These are phyloP conservation scores for Dioszegia crocea DNA, from an alignment of 768 basidiomycete genomes.

Conservation along the genomic window DNA sequence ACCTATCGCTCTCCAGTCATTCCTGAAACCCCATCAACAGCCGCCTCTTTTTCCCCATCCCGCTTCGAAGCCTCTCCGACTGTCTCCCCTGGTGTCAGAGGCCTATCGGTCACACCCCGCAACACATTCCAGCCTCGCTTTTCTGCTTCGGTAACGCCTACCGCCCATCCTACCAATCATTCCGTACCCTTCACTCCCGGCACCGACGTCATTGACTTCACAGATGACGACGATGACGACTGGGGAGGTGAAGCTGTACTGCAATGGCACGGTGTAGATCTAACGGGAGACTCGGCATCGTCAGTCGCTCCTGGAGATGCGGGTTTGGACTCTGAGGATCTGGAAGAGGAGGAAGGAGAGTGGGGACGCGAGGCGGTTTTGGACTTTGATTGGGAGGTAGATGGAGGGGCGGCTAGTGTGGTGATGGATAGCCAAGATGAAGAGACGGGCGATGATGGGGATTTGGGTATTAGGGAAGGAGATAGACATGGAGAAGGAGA, in stretches of 20 bases:
- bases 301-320: slow-evolving; percentile 22
- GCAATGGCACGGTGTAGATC: slow-evolving; percentile 11
- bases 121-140: neutral
- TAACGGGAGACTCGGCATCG: slow-evolving; percentile 11
- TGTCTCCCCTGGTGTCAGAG: neutral
- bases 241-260: slow-evolving; percentile 32
- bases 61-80: slow-evolving; percentile 3
- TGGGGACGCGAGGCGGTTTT: slow-evolving; percentile 26
- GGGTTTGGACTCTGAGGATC: slow-evolving; percentile 2
- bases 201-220: neutral
- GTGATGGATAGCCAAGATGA: slow-evolving; percentile 4
- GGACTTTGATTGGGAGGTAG: slow-evolving; percentile 13
- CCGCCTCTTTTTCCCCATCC: neutral
- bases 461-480: neutral
- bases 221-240: slow-evolving; percentile 19
- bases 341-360: slow-evolving; percentile 14
- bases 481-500: neutral
- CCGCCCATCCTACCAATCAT: too few species aligned
- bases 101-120: slow-evolving; percentile 6
- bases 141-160: slow-evolving; percentile 8
- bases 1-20: neutral
- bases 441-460: neutral
- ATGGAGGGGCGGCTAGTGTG: too few species aligned
- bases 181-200: too few species aligned
- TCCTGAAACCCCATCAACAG: neutral